Evolutionary conservation across 345 rosid species (phyloP), one percentile per base, ranked within the genome.

Genomic region (Lumnitzera littorea): DNA sequence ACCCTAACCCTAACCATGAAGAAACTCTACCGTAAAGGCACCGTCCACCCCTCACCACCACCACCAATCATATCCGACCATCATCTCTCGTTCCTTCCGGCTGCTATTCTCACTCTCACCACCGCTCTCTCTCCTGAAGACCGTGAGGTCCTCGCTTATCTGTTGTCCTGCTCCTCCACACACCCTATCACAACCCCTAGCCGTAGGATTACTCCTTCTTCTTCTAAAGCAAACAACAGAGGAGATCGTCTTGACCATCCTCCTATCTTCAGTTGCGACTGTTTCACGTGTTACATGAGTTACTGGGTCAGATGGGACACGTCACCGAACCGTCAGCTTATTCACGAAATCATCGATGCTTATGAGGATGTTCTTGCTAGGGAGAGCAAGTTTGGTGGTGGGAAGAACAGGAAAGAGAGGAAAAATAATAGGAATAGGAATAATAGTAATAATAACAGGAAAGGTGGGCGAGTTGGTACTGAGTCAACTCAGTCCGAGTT

Each of bases 231-330:
- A 14, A 51, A 11, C 24, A 23, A 56, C 62, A 20, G 36, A 16
- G 1, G 15, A 46, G 20, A 31, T 48, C 49, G 29, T 25, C 16
- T 47, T 25, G 76, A 70, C 36, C 95, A 87, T 65, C 77, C 83
- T 1, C 81, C 88, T 31, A 56, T 66, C 24, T 90, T 90, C 31
- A 57, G 57, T 78, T 90, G 97, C 20, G 83, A 82, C 73, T 87
- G 97, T 41, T 90, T 90, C 57, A 62, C 79, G 65, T 90, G 97
- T 60, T 90, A 90, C 61, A 85, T 74, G 71, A 82, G 88, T 62
- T 90, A 78, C 71, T 90, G 97, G 95, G 80, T 74, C 63, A 69
- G 87, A 62, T 90, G 97, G 97, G 97, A 87, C 66, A 60, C 78
- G 14, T 90, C 97, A 2, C 89, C 92, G 7, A 85, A 79, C 56